Conservation (phyloP, 116 monocot species). For the Phalaenopsis hybrid region DNA sequence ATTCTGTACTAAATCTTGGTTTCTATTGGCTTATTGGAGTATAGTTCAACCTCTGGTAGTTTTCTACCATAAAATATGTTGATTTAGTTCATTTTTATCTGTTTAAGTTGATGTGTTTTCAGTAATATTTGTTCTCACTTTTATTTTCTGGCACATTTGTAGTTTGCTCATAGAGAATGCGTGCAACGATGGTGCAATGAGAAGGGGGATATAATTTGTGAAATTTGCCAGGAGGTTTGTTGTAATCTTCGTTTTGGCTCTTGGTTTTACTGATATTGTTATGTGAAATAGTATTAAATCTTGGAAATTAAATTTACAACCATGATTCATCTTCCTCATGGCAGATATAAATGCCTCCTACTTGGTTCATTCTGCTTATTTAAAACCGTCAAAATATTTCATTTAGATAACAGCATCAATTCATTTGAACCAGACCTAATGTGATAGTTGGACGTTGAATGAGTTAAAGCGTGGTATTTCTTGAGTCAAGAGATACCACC, state of each 20-base stretch:
- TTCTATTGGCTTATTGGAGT: neutral
- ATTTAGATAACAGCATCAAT: neutral
- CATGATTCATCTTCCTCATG: neutral
- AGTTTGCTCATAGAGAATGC: slow-evolving; percentile 92
- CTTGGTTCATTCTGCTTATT: neutral
- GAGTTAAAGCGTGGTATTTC: neutral
- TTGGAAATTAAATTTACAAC: neutral
- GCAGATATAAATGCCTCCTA: neutral
- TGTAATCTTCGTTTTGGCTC: neutral
- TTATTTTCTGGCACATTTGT: neutral
- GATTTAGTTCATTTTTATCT: neutral
- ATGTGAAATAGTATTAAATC: neutral
- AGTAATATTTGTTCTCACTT: neutral
- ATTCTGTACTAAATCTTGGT: neutral
- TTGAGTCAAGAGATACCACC: neutral
- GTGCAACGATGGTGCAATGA: slow-evolving; percentile 97
- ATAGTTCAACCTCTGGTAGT: neutral
- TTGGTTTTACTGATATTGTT: neutral
- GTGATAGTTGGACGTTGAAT: neutral
- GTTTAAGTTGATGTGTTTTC: neutral
- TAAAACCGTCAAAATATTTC: neutral
- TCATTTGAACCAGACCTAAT: neutral
- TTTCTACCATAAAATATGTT: neutral
- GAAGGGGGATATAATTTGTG: slow-evolving; percentile 89
- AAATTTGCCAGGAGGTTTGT: slow-evolving; percentile 88